phyloP scores from a whole-genome alignment of 306 rosid species.

The Inga oerstediana region DNA sequence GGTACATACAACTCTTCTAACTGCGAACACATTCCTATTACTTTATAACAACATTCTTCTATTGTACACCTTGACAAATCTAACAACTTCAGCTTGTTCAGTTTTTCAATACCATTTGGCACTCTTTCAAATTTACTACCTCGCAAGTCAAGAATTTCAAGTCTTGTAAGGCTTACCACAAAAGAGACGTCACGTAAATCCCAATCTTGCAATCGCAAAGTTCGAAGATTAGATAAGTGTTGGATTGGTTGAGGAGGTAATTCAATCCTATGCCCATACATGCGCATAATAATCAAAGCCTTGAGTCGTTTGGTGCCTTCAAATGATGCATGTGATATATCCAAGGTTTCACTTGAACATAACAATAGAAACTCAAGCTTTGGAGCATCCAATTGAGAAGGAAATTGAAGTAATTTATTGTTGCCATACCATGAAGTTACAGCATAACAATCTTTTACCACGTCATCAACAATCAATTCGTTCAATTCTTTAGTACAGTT shows the following conservation, averaged over 20 bases:
- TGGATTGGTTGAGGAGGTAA: neutral
- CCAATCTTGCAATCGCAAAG: neutral
- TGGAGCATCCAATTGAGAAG: neutral
- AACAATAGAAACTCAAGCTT: neutral
- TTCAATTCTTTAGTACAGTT: neutral
- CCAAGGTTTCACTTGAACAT: accelerated
- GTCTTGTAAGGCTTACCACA: neutral
- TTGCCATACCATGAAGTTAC: neutral
- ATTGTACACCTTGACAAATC: neutral
- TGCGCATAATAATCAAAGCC: neutral
- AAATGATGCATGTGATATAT: neutral
- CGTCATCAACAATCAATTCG: neutral
- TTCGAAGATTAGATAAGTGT: neutral
- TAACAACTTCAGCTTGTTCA: neutral
- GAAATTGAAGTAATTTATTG: neutral
- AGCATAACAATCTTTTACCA: neutral
- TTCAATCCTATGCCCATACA: neutral
- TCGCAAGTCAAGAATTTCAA: neutral
- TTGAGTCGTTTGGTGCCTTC: neutral
- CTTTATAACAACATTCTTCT: neutral
- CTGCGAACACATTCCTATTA: neutral
- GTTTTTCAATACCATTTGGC: neutral
- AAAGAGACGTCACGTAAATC: neutral
- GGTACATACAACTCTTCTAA: neutral
- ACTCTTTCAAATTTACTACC: neutral